Conservation (phyloP, 2,329 filamentous ascomycete genomes). For the Scedosporium aurantiacum region DNA sequence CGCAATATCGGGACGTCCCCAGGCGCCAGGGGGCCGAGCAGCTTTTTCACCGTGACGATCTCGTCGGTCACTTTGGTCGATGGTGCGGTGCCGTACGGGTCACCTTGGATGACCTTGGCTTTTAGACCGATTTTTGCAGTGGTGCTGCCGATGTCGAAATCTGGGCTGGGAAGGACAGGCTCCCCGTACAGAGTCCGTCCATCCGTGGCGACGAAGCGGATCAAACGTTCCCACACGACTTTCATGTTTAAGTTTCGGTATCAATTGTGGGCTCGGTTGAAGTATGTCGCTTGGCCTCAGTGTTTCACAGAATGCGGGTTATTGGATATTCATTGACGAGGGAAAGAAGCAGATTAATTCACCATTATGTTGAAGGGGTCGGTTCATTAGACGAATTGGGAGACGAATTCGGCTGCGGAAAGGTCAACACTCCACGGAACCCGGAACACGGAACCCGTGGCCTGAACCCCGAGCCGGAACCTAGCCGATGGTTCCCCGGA, state of each 20-base stretch:
- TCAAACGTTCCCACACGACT: conserved; percentile 42
- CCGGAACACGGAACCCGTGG: too few relatives aligned
- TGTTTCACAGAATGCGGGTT: too few relatives aligned
- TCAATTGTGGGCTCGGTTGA: too few relatives aligned
- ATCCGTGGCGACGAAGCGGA: conserved; percentile 63
- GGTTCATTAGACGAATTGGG: too few relatives aligned
- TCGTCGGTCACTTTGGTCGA: conserved; percentile 40
- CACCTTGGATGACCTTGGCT: conserved; percentile 40
- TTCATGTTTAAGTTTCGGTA: neutral
- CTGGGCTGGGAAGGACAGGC: conserved; percentile 48
- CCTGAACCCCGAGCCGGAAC: too few relatives aligned
- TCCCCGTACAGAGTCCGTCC: conserved; percentile 63
- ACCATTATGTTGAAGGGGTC: too few relatives aligned
- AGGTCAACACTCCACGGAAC: too few relatives aligned
- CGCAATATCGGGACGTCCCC: conserved; percentile 55
- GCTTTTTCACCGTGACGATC: conserved; percentile 38
- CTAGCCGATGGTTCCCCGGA: too few relatives aligned
- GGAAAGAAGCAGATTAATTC: too few relatives aligned
- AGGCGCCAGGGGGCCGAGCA: conserved; percentile 54
- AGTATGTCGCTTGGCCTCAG: too few relatives aligned
- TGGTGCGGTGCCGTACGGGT: conserved; percentile 35
- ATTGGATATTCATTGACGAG: too few relatives aligned
- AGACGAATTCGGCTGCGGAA: too few relatives aligned
- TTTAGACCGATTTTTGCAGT: conserved; percentile 35
- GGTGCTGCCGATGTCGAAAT: conserved; percentile 37